These are phyloP conservation scores for Monilinia laxa DNA, from an alignment of 2,329 filamentous ascomycete species.

Conservation along the genomic window DNA sequence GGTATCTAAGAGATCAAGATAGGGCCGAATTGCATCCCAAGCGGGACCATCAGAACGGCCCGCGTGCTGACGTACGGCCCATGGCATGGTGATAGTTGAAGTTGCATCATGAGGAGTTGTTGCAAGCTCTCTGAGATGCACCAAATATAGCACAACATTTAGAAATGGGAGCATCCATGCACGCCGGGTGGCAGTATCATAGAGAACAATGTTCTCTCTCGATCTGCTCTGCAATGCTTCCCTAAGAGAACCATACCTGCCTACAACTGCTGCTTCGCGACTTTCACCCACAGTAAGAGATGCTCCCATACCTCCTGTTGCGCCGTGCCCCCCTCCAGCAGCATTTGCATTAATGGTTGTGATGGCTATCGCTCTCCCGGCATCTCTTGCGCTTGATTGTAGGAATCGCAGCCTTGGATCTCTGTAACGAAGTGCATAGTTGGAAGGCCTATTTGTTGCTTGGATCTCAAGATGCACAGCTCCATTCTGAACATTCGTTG, in stretches of 20 bases:
- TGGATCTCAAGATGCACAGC: neutral
- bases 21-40: too few species aligned
- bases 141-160: neutral
- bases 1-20: too few species aligned
- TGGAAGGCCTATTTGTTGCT: neutral
- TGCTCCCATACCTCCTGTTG: neutral
- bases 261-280: neutral
- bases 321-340: neutral
- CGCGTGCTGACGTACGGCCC: too few species aligned
- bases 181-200: neutral
- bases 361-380: neutral
- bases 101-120: neutral
- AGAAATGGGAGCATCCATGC: neutral
- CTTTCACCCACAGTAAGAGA: neutral
- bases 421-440: neutral
- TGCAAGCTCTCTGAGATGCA: neutral
- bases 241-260: neutral
- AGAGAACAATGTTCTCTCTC: neutral
- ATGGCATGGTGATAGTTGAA: too few species aligned
- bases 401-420: neutral
- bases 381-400: neutral
- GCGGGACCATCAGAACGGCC: too few species aligned
- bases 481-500: neutral
- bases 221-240: neutral
- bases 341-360: neutral